Conservation (phyloP, 345 rosid species). For the Melaleuca quinquenervia region DNA sequence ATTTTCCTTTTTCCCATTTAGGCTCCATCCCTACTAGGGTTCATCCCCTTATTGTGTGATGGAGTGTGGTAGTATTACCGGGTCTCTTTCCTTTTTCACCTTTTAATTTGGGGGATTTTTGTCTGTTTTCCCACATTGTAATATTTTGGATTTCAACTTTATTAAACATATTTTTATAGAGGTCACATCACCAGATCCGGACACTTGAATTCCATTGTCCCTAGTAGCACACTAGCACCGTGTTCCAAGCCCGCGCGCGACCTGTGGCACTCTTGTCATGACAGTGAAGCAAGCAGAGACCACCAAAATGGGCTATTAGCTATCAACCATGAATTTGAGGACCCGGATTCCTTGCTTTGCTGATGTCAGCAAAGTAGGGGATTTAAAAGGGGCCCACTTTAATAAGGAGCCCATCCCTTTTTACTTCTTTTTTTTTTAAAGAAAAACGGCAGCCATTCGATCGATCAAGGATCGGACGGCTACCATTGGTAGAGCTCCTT, state of each 20-base stretch:
- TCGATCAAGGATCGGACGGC: no score
- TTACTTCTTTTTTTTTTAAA: no score
- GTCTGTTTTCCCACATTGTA: slow-evolving; percentile 1
- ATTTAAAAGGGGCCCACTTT: no score
- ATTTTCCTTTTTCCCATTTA: background rate
- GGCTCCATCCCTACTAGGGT: slow-evolving; percentile 67
- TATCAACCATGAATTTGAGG: background rate
- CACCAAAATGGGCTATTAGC: background rate
- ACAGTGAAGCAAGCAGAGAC: no score
- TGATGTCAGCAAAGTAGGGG: no score
- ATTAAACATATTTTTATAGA: background rate
- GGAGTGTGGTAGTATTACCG: slow-evolving; percentile 10
- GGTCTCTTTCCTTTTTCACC: background rate
- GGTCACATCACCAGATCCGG: background rate
- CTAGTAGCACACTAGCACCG: background rate
- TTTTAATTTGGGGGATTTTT: background rate
- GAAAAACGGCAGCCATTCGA: no score
- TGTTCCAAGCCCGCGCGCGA: no score
- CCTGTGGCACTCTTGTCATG: no score
- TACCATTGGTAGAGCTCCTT: no score
- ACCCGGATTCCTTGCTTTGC: no score
- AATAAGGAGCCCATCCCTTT: no score
- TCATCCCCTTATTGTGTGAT: slow-evolving; percentile 63
- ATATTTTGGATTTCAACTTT: background rate
- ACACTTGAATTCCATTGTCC: background rate